Evolutionary conservation across 805 yeast genomes (phyloP).

Genomic region (Yueomyces sp.): DNA sequence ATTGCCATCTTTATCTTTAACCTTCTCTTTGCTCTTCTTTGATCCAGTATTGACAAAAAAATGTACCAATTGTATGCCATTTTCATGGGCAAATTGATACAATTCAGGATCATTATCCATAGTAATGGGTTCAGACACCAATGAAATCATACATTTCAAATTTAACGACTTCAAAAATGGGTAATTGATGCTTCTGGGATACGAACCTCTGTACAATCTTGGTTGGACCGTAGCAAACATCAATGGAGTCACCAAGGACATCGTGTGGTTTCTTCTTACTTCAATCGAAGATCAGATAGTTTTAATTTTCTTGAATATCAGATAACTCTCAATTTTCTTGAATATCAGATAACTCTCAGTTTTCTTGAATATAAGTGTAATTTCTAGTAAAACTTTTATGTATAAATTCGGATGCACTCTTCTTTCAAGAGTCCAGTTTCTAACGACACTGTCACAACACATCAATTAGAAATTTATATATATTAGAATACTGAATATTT

Average conservation of each 20-base stretch:
- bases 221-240: slow-evolving; percentile 62
- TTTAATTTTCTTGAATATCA: too few relatives aligned
- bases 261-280: not conserved
- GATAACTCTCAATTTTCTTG: too few relatives aligned
- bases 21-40: slow-evolving; percentile 8
- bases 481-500: too few relatives aligned
- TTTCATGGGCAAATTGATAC: slow-evolving; percentile 35
- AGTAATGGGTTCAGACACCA: slow-evolving; percentile 66
- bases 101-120: slow-evolving; percentile 33
- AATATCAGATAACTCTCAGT: too few relatives aligned
- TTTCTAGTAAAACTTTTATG: too few relatives aligned
- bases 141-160: slow-evolving; percentile 58
- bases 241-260: slow-evolving; percentile 53
- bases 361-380: too few relatives aligned
- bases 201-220: slow-evolving; percentile 68
- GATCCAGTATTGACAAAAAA: slow-evolving; percentile 28
- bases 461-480: too few relatives aligned
- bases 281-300: too few relatives aligned
- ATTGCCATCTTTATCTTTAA: not conserved
- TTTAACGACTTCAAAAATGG: slow-evolving; percentile 52
- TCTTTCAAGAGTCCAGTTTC: too few relatives aligned
- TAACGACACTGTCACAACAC: too few relatives aligned
- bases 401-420: too few relatives aligned
- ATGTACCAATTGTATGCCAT: slow-evolving; percentile 54
- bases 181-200: slow-evolving; percentile 65